Conservation (phyloP, 2,329 filamentous ascomycete species). For the Calonectria fujianensis region DNA sequence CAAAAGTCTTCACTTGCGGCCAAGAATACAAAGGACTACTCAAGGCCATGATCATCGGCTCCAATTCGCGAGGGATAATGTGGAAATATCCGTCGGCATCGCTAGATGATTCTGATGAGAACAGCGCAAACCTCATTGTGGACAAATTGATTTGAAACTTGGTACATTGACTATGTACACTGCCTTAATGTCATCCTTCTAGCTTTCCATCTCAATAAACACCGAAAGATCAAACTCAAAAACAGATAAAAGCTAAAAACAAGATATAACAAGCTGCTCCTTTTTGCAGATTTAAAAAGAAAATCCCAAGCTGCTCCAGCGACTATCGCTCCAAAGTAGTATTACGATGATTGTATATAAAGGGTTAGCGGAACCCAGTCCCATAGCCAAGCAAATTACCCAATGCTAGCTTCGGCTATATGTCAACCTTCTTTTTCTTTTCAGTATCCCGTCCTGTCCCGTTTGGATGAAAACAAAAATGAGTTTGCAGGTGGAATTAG, state of each 20-base stretch:
- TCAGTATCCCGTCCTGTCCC: constrained; percentile 51
- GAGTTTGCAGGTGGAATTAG: constrained; percentile 49
- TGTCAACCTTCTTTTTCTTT: constrained; percentile 51
- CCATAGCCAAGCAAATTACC: constrained; percentile 41
- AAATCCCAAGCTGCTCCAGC: constrained; percentile 39
- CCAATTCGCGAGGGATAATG: not conserved
- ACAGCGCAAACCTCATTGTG: not conserved
- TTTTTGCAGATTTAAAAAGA: constrained; percentile 33
- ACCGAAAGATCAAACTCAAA: constrained; percentile 41
- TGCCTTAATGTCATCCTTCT: constrained; percentile 31
- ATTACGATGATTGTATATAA: constrained; percentile 53
- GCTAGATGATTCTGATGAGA: not conserved
- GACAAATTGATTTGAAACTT: constrained; percentile 47
- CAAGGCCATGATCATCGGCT: too few relatives aligned
- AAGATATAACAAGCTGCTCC: constrained; percentile 18
- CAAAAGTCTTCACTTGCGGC: not conserved
- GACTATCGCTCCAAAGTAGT: constrained; percentile 42
- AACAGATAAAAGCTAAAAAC: constrained; percentile 26
- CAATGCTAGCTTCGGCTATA: constrained; percentile 41
- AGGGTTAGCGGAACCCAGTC: constrained; percentile 37
- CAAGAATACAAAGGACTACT: too few relatives aligned
- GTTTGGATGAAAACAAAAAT: constrained; percentile 45
- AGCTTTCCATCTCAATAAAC: constrained; percentile 48
- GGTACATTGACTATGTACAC: constrained; percentile 53
- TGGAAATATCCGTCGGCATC: too few relatives aligned